Base-by-base conservation (phyloP, 805 yeast genomes). In the Saccharomycopsis selenospora region DNA sequence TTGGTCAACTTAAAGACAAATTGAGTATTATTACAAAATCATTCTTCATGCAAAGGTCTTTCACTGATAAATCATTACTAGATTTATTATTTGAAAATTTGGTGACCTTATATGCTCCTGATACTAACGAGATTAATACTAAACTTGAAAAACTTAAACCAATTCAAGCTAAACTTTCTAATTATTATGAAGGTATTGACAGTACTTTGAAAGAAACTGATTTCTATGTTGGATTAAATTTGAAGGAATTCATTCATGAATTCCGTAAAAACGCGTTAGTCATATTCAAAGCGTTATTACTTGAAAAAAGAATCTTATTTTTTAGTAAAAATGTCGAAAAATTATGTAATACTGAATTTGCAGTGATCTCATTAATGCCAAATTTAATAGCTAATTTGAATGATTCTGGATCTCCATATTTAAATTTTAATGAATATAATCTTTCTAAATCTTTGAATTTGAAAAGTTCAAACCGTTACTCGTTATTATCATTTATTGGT, bases 1-100 rank as follows among this genome's bases (percentile, higher is more conserved):
- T 87, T 59, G 83, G 85, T 11, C 95, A 89, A 53, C 78, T 93
- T 49, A 85, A 83, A 59, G 97, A 93, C 57, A 93, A 93, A 63
- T 67, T 93, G 54, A 83, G 95, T 42, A 87, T 93, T 23, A 86
- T 91, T 26, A 90, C 98, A 0, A 79, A 82, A 51, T 84, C 89
- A 1, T 91, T 81, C 64, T 93, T 93, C 60, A 71, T 79, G 44
- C 99, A 93, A 60, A 77, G 75, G 42, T 79, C 85, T 60, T 86
- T 93, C 57, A 70, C 72, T 25, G 95, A 93, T 63, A 75, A 75
- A 51, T 69, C 73, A 3, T 73, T 91, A 23, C 73, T 91, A 30
- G 79, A 78, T 45, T 75, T 82, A 17, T 68, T 91, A 33, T 87
- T 78, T 60, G 85, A 80, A 13, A 88, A 83, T 62, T 64, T 85